Evolutionary conservation across 1,284 basidiomycete species (phyloP), one percentile per base, ranked within the genome.

Genomic region (Lignosus rhinocerotis): DNA sequence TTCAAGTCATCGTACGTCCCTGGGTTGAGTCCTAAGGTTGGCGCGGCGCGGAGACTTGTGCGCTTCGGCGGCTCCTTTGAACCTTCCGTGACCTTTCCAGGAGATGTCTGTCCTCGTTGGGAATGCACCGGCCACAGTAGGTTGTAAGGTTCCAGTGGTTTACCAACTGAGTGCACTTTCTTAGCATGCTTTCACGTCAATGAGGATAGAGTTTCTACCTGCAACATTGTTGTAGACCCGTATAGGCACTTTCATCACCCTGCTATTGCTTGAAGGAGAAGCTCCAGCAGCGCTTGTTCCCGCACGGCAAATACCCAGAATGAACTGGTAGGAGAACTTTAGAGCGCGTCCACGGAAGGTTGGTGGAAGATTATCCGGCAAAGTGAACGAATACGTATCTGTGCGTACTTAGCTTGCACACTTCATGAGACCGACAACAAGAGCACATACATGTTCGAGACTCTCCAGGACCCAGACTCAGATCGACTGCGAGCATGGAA

Each of bases 241-340:
- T 55, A 97, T 88, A 0, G 94, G 94, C 0, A 96, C 88, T 59
- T 91, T 90, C 85, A 97, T 91, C 3, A 96, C 84, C 36, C 88
- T 78, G 66, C 92, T 94, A 45, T 82, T 77, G 70, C 85, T 85
- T 12, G 59, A 53, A 16, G 59, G 57, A 17, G 55, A 51, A 1
- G 52, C 38, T 0, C 62, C 62, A n/a, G 55, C 53, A 6, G 39
- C 17, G 59, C 76, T 79, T 11, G 77, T 72, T 25, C 78, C 78
- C 7, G 86, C 82, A 3, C 93, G 84, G 74, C 92, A 95, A 0
- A 90, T 89, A 1, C 95, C 94, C 1, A 98, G 81, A 10, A 92
- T 80, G 11, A 99, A 83, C 65, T 94, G 88, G 71, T 98, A 99
- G 9, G 88, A 88, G 72, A 99, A 96, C 66, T 82, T 83, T 62